Percentiles rank a stretch among this genome's conserved stretches.
Evolutionary conservation across 176 grass and related monocot species (phyloP).

Genomic region (Oryza meyeriana): DNA sequence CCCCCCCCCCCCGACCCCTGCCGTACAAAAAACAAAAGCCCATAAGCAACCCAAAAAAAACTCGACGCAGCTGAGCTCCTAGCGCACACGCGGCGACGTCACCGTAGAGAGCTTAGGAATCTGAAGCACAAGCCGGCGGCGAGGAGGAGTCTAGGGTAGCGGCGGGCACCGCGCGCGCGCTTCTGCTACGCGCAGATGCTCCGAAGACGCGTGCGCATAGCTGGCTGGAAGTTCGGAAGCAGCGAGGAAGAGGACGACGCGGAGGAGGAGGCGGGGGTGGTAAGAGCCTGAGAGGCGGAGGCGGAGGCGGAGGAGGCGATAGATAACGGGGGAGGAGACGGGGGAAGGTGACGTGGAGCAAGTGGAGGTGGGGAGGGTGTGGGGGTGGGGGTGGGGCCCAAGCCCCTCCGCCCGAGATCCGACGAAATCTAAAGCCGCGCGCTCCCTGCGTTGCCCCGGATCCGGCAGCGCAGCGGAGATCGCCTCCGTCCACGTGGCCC

Average conservation of each 20-base stretch:
- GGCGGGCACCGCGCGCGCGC: not conserved
- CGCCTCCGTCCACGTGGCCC: constrained; percentile 42
- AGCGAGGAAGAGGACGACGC: not conserved
- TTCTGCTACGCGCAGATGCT: not conserved
- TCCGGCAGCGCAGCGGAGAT: constrained; percentile 19
- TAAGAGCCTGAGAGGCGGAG: constrained; percentile 7
- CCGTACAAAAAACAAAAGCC: not conserved
- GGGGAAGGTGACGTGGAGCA: constrained; percentile 58
- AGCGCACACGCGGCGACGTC: not conserved
- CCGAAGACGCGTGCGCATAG: not conserved
- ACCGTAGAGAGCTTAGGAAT: constrained; percentile 18
- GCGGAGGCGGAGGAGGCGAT: not conserved
- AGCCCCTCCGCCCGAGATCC: not conserved
- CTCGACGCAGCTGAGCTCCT: not conserved
- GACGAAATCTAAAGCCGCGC: constrained; percentile 78
- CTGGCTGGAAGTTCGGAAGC: not conserved
- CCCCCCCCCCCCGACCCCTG: not conserved
- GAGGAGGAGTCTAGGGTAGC: not conserved
- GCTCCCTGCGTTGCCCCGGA: constrained; percentile 35
- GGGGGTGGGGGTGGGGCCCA: constrained; percentile 21
- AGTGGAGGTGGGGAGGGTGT: constrained; percentile 53
- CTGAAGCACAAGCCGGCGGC: not conserved
- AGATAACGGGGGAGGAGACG: not conserved
- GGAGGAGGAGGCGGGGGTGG: not conserved
- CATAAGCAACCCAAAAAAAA: not conserved